These are phyloP conservation scores for Diplogelasinospora grovesii DNA, from an alignment of 495 filamentous ascomycete genomes.

Conservation along the genomic window DNA sequence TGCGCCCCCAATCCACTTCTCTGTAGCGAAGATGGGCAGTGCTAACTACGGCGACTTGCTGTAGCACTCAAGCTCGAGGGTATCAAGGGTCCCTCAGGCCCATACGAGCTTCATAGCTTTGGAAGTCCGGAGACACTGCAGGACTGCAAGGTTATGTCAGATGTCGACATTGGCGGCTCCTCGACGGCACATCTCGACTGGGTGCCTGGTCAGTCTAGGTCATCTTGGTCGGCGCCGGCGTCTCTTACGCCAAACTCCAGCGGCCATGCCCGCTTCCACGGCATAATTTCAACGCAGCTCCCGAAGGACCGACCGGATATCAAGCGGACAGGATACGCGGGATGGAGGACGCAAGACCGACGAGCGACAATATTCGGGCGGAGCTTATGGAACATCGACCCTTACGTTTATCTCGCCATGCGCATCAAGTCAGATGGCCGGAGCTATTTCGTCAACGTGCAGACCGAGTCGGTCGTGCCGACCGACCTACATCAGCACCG, in stretches of 20 bases:
- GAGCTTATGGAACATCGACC: constrained; percentile 79
- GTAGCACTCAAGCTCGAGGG: constrained; percentile 44
- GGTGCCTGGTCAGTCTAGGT: no score
- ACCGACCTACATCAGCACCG: constrained; percentile 95
- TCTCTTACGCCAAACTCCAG: constrained; percentile 30
- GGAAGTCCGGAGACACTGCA: constrained; percentile 53
- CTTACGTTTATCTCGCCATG: constrained; percentile 78
- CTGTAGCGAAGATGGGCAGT: neutral
- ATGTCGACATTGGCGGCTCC: constrained; percentile 79
- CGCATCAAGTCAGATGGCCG: constrained; percentile 88
- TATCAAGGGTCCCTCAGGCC: constrained; percentile 46
- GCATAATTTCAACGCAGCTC: constrained; percentile 78
- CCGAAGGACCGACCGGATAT: constrained; percentile 65
- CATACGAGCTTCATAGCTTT: constrained; percentile 59
- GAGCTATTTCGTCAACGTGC: constrained; percentile 90
- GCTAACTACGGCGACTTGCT: neutral
- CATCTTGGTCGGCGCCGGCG: constrained; percentile 55
- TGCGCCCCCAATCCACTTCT: neutral
- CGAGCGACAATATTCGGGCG: constrained; percentile 68
- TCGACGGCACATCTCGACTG: constrained; percentile 68
- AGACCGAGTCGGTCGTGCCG: constrained; percentile 85
- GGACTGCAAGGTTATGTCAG: constrained; percentile 76
- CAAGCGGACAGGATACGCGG: constrained; percentile 76
- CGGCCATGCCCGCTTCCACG: constrained; percentile 69
- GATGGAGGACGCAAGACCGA: constrained; percentile 66